Evolutionary conservation across 495 filamentous ascomycete species (phyloP).

Genomic region (Aspergillus homomorphus): DNA sequence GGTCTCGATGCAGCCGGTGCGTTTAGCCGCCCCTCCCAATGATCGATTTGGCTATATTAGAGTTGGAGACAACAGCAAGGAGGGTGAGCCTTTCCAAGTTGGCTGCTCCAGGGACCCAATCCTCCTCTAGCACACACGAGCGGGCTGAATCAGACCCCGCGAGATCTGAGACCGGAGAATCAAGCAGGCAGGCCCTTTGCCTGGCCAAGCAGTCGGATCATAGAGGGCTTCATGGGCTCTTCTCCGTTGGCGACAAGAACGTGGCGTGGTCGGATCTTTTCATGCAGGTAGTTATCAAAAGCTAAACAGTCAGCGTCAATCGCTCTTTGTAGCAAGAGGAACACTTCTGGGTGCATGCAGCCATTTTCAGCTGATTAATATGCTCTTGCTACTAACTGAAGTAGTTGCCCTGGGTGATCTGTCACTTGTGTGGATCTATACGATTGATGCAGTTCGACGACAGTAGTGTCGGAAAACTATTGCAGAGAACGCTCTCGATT

Average conservation of each 20-base stretch:
- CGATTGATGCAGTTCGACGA: neutral
- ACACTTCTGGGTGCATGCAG: neutral
- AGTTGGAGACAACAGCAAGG: constrained; percentile 18
- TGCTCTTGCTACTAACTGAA: neutral
- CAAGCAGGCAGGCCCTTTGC: neutral
- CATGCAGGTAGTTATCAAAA: neutral
- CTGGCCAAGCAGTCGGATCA: neutral
- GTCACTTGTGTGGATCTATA: neutral
- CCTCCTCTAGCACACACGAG: neutral
- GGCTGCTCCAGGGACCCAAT: neutral
- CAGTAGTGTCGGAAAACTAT: neutral
- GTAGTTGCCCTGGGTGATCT: neutral
- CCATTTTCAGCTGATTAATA: neutral
- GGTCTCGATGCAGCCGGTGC: constrained; percentile 5
- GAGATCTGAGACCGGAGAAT: neutral
- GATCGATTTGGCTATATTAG: constrained; percentile 11
- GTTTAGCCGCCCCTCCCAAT: constrained; percentile 1
- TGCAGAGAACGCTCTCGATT: neutral
- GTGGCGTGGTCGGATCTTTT: neutral
- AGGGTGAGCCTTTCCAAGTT: neutral
- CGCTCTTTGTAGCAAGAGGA: neutral
- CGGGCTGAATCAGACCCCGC: too few species aligned
- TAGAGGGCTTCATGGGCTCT: neutral
- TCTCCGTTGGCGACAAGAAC: neutral
- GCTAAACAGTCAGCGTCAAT: neutral